A percentile compares a stretch with the other conserved stretches of the same genome.
These are phyloP conservation scores for Sarocladium kiliense DNA, from an alignment of 2,329 filamentous ascomycete species.

Conservation along the genomic window DNA sequence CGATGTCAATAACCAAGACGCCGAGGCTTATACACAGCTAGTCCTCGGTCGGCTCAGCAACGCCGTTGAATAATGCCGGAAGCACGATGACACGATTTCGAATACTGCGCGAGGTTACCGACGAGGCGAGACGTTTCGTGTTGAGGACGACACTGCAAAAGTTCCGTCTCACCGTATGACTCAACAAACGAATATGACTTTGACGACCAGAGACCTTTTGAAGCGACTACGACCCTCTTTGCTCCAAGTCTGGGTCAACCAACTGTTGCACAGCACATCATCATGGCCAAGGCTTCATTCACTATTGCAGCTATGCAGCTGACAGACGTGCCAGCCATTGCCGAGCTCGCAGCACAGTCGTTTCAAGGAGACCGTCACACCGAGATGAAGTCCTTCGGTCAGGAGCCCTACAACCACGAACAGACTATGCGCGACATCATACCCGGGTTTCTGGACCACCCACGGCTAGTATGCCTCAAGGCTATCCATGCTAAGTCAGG, in stretches of 20 bases:
- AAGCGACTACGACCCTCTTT: not conserved
- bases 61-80: constrained; percentile 15
- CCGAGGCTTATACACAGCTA: constrained; percentile 19
- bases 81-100: no score
- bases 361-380: constrained; percentile 29
- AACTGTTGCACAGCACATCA: not conserved
- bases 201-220: not conserved
- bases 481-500: constrained; percentile 24
- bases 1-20: constrained; percentile 26
- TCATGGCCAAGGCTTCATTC: constrained; percentile 16
- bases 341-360: constrained; percentile 21
- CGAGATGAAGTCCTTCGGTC: constrained; percentile 27
- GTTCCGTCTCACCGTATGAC: constrained; percentile 3
- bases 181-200: not conserved
- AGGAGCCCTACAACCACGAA: constrained; percentile 22
- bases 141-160: not conserved
- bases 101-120: not conserved
- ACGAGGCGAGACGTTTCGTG: not conserved
- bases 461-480: constrained; percentile 23
- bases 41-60: constrained; percentile 23
- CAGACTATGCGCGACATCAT: constrained; percentile 19
- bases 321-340: constrained; percentile 23
- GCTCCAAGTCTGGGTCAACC: not conserved
- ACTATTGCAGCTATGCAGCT: constrained; percentile 17
- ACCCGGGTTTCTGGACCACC: constrained; percentile 9